Base-by-base conservation (phyloP, 2,329 filamentous ascomycete species). In the Thelonectria olida region DNA sequence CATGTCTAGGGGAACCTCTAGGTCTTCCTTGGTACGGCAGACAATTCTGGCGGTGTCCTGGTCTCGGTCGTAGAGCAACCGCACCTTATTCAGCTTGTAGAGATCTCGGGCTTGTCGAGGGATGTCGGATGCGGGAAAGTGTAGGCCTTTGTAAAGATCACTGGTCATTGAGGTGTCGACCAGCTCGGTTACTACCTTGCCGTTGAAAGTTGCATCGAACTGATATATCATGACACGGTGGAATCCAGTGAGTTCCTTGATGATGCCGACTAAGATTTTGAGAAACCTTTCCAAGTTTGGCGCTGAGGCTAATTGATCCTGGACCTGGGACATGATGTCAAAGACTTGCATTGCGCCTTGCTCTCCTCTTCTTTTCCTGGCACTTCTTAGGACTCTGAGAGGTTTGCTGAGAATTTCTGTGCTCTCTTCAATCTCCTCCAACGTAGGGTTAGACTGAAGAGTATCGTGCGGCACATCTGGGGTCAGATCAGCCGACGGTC, bases 161-260 rank as follows among this genome's bases (percentile, higher is more conserved):
- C 90, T 89, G 0, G 92, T 95, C 28, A 90, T 88, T 17, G 87
- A 82, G 1, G 92, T 91, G 73, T 97, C 92, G 8, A 97, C 91
- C 10, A 97, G 80, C 74, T 97, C 93, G 1, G 93, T 93, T 5
- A 97, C 93, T 1, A 97, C 93, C 57, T 91, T 89, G 17, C 93
- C 93, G 69, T 96, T 97, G 82, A 90, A 96, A 1, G 84, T 77
- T 5, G 88, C 82, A 74, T 97, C 93, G 65, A 97, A 97, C 74
- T 97, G 92, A 71, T 97, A 97, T 2, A 97, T 85, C 92, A 97
- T 94, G 48, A 97, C 92, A 12, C 93, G 90, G 72, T 97, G 93
- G 66, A 97, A 97, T 0, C 93, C 93, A 0, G 93, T 96, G 49
- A 97, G 75, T 72, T 97, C 93, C 72, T 96, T 97, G 31, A 97